Conservation (phyloP, 305 asterid species). For the Stenogyne calaminthoides region DNA sequence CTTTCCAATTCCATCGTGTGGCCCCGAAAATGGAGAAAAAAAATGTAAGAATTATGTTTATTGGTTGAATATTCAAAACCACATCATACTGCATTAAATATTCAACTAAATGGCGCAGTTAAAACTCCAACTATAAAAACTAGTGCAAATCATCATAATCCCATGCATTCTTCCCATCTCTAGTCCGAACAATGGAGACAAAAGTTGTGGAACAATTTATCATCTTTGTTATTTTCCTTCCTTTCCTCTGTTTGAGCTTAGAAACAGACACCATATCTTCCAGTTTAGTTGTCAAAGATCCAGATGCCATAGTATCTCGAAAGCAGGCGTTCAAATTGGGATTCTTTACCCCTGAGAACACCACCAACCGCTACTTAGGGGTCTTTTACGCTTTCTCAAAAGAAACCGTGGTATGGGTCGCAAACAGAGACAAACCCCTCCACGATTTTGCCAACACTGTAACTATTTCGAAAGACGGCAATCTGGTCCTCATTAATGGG, state of each 20-base stretch:
- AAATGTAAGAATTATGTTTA: too few relatives aligned
- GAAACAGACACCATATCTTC: background rate
- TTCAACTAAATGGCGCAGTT: too few relatives aligned
- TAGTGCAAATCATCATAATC: too few relatives aligned
- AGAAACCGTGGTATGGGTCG: slow-evolving; percentile 32
- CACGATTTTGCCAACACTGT: slow-evolving; percentile 25
- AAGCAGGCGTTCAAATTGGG: slow-evolving; percentile 29
- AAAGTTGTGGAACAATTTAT: too few relatives aligned
- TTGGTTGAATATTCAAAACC: too few relatives aligned
- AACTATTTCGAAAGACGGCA: slow-evolving; percentile 27
- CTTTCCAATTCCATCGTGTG: too few relatives aligned
- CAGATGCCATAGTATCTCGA: slow-evolving; percentile 21
- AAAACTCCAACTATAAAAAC: too few relatives aligned
- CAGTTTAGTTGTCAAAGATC: slow-evolving; percentile 12
- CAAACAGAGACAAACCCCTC: slow-evolving; percentile 37
- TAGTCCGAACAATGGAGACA: too few relatives aligned
- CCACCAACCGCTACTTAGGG: too few relatives aligned
- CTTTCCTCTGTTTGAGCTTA: background rate
- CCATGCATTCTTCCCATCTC: too few relatives aligned
- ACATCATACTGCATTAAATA: too few relatives aligned
- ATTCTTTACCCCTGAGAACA: slow-evolving; percentile 19
- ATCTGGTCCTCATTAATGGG: slow-evolving; percentile 17
- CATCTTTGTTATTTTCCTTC: background rate
- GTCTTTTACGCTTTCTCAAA: background rate
- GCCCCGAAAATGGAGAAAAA: too few relatives aligned